Conservation (phyloP, 768 basidiomycete species). For the Suillus discolor region DNA sequence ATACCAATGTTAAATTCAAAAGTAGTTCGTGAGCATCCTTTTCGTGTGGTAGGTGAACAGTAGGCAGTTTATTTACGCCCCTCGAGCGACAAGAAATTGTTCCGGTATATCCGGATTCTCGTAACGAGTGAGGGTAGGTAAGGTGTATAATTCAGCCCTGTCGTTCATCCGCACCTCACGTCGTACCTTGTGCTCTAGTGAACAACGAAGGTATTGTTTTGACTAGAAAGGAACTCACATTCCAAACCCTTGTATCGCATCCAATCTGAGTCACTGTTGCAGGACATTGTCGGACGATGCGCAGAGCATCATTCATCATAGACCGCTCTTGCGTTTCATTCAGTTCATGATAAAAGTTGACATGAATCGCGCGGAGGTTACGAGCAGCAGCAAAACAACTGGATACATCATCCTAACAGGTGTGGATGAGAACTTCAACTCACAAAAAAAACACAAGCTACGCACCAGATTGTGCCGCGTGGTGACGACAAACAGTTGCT, state of each 20-base stretch:
- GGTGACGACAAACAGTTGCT: slow-evolving; percentile 66
- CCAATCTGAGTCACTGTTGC: slow-evolving; percentile 63
- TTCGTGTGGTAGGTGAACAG: neutral
- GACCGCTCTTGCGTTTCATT: slow-evolving; percentile 21
- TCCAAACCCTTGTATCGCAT: slow-evolving; percentile 69
- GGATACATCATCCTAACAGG: slow-evolving; percentile 20
- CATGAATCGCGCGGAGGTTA: slow-evolving; percentile 58
- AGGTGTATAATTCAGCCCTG: slow-evolving; percentile 40
- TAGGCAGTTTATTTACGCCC: neutral
- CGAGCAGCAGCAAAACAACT: slow-evolving; percentile 45
- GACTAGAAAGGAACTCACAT: slow-evolving; percentile 43
- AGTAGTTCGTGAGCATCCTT: neutral
- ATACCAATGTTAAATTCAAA: neutral
- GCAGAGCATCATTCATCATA: slow-evolving; percentile 39
- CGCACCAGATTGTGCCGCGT: slow-evolving; percentile 50
- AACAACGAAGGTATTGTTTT: slow-evolving; percentile 5
- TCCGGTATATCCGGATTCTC: slow-evolving; percentile 73
- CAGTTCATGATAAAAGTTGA: slow-evolving; percentile 47
- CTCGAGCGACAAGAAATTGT: slow-evolving; percentile 65
- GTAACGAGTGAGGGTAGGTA: slow-evolving; percentile 49
- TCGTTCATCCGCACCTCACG: slow-evolving; percentile 39
- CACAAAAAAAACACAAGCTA: neutral
- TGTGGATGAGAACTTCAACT: neutral
- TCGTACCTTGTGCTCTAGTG: slow-evolving; percentile 43
- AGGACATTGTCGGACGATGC: slow-evolving; percentile 52